Conservation (phyloP, 169 alveolate genomes). For the Plasmodium blacklocki region DNA sequence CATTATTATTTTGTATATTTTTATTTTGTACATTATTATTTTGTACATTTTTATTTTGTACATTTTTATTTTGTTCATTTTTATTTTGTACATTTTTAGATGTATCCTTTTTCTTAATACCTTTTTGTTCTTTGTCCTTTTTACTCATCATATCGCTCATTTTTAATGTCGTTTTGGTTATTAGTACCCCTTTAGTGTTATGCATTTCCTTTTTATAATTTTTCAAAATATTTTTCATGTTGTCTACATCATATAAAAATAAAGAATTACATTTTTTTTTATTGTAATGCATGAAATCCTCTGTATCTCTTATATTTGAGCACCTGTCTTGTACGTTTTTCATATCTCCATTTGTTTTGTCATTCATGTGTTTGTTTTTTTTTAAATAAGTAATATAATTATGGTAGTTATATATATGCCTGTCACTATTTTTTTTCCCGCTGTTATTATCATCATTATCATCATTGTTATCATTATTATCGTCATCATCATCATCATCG, state of each 20-base stretch:
- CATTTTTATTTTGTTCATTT: neutral
- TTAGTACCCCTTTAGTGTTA: no score
- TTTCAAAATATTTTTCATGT: constrained; percentile 10
- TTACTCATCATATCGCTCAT: neutral
- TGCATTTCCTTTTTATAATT: neutral
- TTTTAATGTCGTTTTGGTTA: no score
- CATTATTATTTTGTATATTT: neutral
- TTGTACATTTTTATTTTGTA: neutral
- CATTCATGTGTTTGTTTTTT: constrained; percentile 7
- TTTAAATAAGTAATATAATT: constrained; percentile 41
- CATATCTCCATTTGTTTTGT: constrained; percentile 12
- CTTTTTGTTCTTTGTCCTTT: constrained; percentile 1
- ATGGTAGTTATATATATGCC: constrained; percentile 14
- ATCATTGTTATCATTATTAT: constrained; percentile 75
- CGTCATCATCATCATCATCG: constrained; percentile 32
- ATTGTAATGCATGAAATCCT: constrained; percentile 15
- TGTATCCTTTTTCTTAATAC: neutral
- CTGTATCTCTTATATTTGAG: constrained; percentile 17
- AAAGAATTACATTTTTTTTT: neutral
- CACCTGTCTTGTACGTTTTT: constrained; percentile 4
- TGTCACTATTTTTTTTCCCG: constrained; percentile 27
- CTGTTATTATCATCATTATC: constrained; percentile 42
- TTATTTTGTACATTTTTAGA: no score
- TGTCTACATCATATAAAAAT: neutral
- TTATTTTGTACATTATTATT: no score